Percentiles rank a stretch among this genome's conserved stretches.
Evolutionary conservation across 306 rosid species (phyloP).

Genomic region (Castanea mollissima): DNA sequence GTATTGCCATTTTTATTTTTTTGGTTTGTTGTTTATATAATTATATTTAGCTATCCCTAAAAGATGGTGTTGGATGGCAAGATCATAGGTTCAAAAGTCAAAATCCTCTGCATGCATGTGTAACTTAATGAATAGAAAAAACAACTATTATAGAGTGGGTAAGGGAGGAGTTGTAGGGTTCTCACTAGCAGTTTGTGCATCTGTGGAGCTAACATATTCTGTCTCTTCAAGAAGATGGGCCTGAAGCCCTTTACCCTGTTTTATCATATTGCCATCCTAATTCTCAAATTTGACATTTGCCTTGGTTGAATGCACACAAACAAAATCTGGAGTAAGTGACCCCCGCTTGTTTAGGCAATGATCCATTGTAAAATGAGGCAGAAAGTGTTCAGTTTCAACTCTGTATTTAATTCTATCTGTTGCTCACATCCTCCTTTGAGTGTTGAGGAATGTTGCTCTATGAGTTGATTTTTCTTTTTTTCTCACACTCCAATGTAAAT

Average conservation of each 20-base stretch:
- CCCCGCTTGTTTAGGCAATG: background rate
- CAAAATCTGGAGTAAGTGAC: background rate
- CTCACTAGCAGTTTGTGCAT: background rate
- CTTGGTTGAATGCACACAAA: background rate
- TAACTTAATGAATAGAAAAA: background rate
- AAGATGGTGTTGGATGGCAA: background rate
- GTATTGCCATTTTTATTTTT: conserved; percentile 16
- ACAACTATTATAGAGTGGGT: background rate
- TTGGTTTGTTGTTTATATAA: background rate
- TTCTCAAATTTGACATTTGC: background rate
- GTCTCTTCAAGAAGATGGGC: background rate
- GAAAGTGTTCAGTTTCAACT: background rate
- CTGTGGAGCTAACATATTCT: background rate
- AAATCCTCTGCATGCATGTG: background rate
- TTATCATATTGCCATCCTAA: background rate
- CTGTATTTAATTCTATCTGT: background rate
- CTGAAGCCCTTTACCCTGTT: background rate
- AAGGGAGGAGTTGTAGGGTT: background rate
- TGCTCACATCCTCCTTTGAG: background rate
- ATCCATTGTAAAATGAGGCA: background rate
- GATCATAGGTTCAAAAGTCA: background rate
- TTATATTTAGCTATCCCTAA: background rate
- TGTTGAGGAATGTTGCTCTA: background rate
- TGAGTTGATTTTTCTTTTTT: background rate
- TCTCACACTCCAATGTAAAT: background rate